These are phyloP conservation scores for Pythium coloratum DNA, from an alignment of 352 stramenopile species.

Conservation along the genomic window DNA sequence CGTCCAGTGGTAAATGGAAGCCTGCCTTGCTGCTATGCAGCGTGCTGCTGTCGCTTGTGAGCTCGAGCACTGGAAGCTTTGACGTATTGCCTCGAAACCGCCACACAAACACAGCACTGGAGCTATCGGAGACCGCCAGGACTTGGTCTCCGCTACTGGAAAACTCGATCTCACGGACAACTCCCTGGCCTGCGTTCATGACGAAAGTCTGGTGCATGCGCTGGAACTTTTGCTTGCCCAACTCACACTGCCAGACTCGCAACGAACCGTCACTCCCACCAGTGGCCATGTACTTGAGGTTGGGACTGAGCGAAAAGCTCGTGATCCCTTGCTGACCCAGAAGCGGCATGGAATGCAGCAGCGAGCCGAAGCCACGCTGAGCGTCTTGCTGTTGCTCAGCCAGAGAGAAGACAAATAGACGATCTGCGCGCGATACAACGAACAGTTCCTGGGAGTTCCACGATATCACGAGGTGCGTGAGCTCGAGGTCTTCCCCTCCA, in stretches of 20 bases:
- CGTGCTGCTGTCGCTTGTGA: not conserved
- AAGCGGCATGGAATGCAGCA: slow-evolving; percentile 57
- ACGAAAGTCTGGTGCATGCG: slow-evolving; percentile 66
- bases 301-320: slow-evolving; percentile 46
- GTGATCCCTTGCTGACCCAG: slow-evolving; percentile 55
- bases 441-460: slow-evolving; percentile 51
- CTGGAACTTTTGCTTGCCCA: slow-evolving; percentile 39
- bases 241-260: slow-evolving; percentile 61
- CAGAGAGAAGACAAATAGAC: slow-evolving; percentile 58
- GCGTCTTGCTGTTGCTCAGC: slow-evolving; percentile 7
- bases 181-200: slow-evolving; percentile 34
- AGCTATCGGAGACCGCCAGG: slow-evolving; percentile 39
- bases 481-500: slow-evolving; percentile 16
- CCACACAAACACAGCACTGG: slow-evolving; percentile 60
- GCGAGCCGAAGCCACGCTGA: slow-evolving; percentile 19
- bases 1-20: not conserved
- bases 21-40: not conserved
- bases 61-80: slow-evolving; percentile 14
- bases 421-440: slow-evolving; percentile 46
- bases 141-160: slow-evolving; percentile 41
- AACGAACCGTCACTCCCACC: slow-evolving; percentile 57
- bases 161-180: slow-evolving; percentile 42
- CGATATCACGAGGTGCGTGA: slow-evolving; percentile 51
- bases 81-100: slow-evolving; percentile 49
- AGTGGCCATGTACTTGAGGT: slow-evolving; percentile 68